Evolutionary conservation across 2,329 filamentous ascomycete species (phyloP), one percentile per base, ranked within the genome.

Genomic region (Falciphora oryzae): DNA sequence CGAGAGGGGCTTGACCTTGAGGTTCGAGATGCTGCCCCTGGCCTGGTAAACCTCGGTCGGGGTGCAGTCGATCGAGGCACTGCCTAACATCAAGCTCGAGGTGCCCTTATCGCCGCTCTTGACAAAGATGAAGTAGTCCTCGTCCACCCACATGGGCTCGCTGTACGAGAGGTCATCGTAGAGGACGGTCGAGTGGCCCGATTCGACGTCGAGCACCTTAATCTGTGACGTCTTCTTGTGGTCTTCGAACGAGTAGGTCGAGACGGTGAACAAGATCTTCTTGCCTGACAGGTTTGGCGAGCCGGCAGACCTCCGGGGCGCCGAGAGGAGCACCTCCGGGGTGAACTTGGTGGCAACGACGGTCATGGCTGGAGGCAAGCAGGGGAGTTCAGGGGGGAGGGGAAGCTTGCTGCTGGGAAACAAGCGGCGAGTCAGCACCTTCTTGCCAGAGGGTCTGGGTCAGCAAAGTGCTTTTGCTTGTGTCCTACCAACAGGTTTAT

Each of bases 221-320:
- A 90, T 88, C 77, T 93, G 88, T 66, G 80, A 82, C 6, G 82
- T 84, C 73, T 89, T 89, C 60, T 82, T 81, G 73, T 96, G 92
- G 0, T 85, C 82, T 56, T 89, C 81, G 75, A 97, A 97, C 6
- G 87, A 93, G 75, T 96, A 97, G 1, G 88, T 86, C 0, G 89
- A 91, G 22, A 87, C 80, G 57, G 86, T 86, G 72, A 89, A 92
- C 32, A 93, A 76, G 60, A 89, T 81, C 65, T 84, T 80, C 64
- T 84, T 85, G 58, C 89, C 89, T 63, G 84, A 80, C 53, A 81
- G 74, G 73, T 92, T 94, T n/a, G 91, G 90, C 1, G 86, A 75
- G 61, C 87, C 90, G 22, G 86, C 75, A 14, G 89, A 90, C 61
- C 91, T 86, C 65, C 91, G 86, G 38, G 91, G 90, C 22, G 90